phyloP scores from a whole-genome alignment of 257 asterid species.

The Solanum pennellii region DNA sequence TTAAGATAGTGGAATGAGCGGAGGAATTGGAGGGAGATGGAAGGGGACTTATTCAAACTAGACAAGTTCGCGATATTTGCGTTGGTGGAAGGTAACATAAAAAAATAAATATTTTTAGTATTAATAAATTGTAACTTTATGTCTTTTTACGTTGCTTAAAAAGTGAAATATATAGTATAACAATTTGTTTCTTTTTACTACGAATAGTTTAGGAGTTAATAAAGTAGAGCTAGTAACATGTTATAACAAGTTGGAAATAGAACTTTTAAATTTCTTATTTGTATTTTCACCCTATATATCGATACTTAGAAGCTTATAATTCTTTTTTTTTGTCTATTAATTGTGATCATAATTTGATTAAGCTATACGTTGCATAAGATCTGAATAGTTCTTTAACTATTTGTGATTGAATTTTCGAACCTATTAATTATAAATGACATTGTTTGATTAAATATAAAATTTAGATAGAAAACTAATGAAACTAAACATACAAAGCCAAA shows the following conservation, averaged over 20 bases:
- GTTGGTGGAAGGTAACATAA: background rate
- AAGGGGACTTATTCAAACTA: background rate
- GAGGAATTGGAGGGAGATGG: background rate
- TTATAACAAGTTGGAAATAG: background rate
- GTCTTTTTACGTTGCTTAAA: background rate
- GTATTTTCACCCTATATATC: background rate
- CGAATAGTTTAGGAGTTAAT: background rate
- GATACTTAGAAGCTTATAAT: background rate
- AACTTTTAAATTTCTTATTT: background rate
- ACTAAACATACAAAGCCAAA: background rate
- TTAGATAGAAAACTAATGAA: background rate
- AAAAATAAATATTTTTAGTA: background rate
- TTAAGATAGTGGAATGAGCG: background rate
- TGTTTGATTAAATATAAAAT: background rate
- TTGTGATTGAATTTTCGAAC: background rate
- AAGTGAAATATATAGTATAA: background rate
- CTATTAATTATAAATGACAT: background rate
- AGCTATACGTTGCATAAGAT: background rate
- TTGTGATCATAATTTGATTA: background rate
- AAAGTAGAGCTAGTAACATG: background rate
- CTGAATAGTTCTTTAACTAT: background rate
- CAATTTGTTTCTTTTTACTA: background rate
- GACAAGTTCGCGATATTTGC: background rate
- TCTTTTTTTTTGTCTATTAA: background rate
- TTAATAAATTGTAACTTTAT: background rate